Evolutionary conservation across 2,329 filamentous ascomycete genomes (phyloP), one percentile per base, ranked within the genome.

Genomic region (Dactylellina parvicollis): DNA sequence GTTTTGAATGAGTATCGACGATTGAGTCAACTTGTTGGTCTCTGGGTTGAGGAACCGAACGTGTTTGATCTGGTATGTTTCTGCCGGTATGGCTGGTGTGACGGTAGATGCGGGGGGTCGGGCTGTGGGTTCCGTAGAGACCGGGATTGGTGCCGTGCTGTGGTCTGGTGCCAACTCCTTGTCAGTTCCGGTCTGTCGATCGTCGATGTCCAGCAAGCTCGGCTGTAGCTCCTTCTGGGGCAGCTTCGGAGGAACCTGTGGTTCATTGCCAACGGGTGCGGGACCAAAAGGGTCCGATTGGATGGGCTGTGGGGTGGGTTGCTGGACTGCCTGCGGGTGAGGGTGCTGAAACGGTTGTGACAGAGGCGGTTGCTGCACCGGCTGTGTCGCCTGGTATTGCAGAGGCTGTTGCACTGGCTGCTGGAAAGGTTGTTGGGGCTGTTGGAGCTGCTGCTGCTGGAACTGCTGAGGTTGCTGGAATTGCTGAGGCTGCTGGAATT

Each of bases 21-120:
- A 94, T n/a, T 86, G 85, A 44, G 92, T 86, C 36, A 91, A 84
- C 59, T 87, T 87, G n/a, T 86, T 84, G 0, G 83, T 73, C 4
- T 79, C 85, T 1, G 83, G 81, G 79, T 97, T 92, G 71, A 88
- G 84, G 93, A 94, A 98, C 73, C 87, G 88, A 74, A 98, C 89
- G 72, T 93, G 92, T 79, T 96, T 96, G 80, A 98, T 93, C 64
- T 92, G 90, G 78, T 99, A 98, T 0, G 92, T 95, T 80, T 97
- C 92, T 82, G 20, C 73, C 55, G 40, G 76, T 70, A 56, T 76
- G 44, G 55, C 61, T 60, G 40, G 72, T 44, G 5, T 71, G 44
- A 60, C 38, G n/a, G 32, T 16, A 7, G 32, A 22, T 32, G 54
- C 38, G 7, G 64, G 22, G 7, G 18, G 32, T 1, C 34, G 28